Base-by-base conservation (phyloP, 495 filamentous ascomycete species). In the Hypoxylon crocopeplum region DNA sequence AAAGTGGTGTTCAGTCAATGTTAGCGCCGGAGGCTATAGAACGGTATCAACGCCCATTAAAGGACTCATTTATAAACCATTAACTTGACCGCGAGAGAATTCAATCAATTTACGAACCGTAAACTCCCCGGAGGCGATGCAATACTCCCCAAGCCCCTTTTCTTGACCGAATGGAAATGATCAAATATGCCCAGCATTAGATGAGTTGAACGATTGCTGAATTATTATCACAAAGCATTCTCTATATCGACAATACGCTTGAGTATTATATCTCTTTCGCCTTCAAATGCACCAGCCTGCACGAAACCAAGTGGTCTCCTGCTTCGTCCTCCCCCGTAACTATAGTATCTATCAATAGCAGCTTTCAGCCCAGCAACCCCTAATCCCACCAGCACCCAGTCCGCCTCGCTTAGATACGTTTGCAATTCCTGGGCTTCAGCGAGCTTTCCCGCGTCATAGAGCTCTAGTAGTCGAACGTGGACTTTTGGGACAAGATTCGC, bases 331-430 rank as follows among this genome's bases (percentile, higher is more conserved):
- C 87, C 86, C n/a, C 87, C 87, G 63, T 89, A 90, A 10, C 86
- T 86, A 62, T 80, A 88, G 66, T 87, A 88, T 10, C 72, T 77
- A 69, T 88, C 82, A 37, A 90, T 82, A 12, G 86, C 86, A 39
- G 78, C 77, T 79, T 90, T 89, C 10, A 86, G 88, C 2, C 87
- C 87, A 1, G 87, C 82, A 49, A 89, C 86, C 12, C 85, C 84
- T 8, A 82, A 72, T 75, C 37, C 20, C 2, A 53, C 40, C 7
- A 53, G 32, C 10, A 45, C 37, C 49, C 49, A 53, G 25, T 53
- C 49, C 11, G 37, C 16, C 19, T 53, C 40, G 49, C 49, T 53
- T n/a, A 53, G 19, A 2, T 69, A 72, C 32, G 67, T 69, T 50
- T 84, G 81, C 52, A 84, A 59, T 50, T 72, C 69, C 62, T 80